These are phyloP conservation scores for Martiniozyma asiatica DNA, from an alignment of 1,139 yeast species.

Conservation along the genomic window DNA sequence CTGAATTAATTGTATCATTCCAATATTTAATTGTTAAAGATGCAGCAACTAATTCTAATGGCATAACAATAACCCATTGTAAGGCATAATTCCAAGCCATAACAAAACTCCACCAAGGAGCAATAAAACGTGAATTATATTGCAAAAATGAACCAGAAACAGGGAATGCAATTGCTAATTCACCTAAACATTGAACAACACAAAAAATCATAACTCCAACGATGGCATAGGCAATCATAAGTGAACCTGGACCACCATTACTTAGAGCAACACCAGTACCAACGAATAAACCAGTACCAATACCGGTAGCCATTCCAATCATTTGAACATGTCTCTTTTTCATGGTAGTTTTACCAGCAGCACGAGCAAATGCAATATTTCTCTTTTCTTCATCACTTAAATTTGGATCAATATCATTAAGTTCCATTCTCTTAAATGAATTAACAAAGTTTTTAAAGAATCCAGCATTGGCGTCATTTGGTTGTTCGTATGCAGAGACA, in stretches of 20 bases:
- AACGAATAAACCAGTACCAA: conserved; percentile 53
- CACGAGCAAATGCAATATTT: conserved; percentile 44
- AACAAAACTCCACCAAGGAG: conserved; percentile 62
- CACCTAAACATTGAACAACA: conserved; percentile 50
- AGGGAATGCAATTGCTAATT: conserved; percentile 46
- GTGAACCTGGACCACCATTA: conserved; percentile 54
- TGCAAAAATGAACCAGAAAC: conserved; percentile 56
- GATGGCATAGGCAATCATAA: conserved; percentile 39
- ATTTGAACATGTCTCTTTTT: conserved; percentile 56
- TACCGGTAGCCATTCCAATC: conserved; percentile 79
- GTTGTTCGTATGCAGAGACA: conserved; percentile 13
- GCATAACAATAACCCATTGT: conserved; percentile 55
- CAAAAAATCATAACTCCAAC: conserved; percentile 39
- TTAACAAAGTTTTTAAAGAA: conserved; percentile 9
- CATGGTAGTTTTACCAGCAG: conserved; percentile 53
- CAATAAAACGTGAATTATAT: conserved; percentile 46
- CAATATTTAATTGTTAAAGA: conserved; percentile 53
- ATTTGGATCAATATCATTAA: conserved; percentile 13
- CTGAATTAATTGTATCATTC: conserved; percentile 45
- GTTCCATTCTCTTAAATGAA: conserved; percentile 9
- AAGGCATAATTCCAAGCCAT: conserved; percentile 56
- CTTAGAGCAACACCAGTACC: conserved; percentile 51
- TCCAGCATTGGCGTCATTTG: conserved; percentile 4
- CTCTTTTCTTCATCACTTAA: conserved; percentile 34
- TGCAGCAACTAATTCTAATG: conserved; percentile 58